These are phyloP conservation scores for Murraya paniculata DNA, from an alignment of 345 rosid species.

Conservation along the genomic window DNA sequence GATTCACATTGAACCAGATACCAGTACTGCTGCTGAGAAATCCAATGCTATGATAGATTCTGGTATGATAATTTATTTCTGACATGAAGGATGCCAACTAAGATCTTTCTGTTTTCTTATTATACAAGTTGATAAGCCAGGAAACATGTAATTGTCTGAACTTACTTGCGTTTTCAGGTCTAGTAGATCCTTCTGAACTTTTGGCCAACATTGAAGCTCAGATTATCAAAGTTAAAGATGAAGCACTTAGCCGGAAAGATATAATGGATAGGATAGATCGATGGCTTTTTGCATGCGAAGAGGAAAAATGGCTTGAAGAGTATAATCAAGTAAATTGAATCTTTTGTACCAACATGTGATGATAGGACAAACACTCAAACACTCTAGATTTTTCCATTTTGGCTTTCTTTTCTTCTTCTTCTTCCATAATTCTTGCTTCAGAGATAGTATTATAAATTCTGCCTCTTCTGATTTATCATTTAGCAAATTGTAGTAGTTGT, in stretches of 20 bases:
- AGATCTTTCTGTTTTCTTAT: background rate
- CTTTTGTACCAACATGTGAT: constrained; percentile 5
- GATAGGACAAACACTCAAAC: background rate
- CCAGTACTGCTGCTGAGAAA: constrained; percentile 87
- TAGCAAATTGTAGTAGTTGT: background rate
- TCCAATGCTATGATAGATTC: constrained; percentile 90
- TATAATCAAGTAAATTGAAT: constrained; percentile 64
- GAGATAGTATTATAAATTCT: background rate
- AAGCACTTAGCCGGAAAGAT: constrained; percentile 83
- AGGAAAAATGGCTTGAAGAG: constrained; percentile 95
- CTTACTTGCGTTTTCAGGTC: constrained; percentile 44
- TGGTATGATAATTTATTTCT: constrained; percentile 38
- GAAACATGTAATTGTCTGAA: background rate
- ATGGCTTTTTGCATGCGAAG: constrained; percentile 95
- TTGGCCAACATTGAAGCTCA: constrained; percentile 75
- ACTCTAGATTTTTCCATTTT: background rate
- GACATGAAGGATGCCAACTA: too few relatives aligned
- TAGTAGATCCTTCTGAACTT: constrained; percentile 92
- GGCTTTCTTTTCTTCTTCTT: background rate
- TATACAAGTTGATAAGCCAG: background rate
- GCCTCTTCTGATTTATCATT: background rate
- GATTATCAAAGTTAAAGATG: constrained; percentile 73
- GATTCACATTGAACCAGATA: constrained; percentile 80
- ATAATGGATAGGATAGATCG: constrained; percentile 89
- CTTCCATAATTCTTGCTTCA: background rate